Evolutionary conservation across 2,329 filamentous ascomycete genomes (phyloP).

Genomic region (Penicillium nordicum): DNA sequence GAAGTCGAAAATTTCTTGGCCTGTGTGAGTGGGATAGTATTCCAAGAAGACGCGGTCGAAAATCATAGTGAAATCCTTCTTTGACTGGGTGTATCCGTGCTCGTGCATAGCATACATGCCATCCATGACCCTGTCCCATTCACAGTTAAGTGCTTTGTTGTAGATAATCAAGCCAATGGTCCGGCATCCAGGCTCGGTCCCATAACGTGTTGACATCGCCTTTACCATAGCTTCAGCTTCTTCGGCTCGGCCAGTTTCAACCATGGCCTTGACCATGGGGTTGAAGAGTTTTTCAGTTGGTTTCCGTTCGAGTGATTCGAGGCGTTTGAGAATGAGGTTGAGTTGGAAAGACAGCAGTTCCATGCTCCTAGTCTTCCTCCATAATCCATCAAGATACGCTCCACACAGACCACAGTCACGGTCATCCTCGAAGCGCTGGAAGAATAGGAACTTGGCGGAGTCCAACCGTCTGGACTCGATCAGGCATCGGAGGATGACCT

Average conservation of each 20-base stretch:
- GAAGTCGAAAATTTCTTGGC: conserved; percentile 34
- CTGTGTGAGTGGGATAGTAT: conserved; percentile 39
- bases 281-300: conserved; percentile 41
- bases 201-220: conserved; percentile 34
- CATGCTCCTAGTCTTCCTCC: conserved; percentile 40
- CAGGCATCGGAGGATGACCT: conserved; percentile 36
- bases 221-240: conserved; percentile 36
- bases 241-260: conserved; percentile 36
- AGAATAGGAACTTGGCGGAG: conserved; percentile 37
- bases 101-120: conserved; percentile 39
- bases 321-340: conserved; percentile 26
- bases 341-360: conserved; percentile 36
- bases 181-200: conserved; percentile 30
- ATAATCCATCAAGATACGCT: conserved; percentile 37
- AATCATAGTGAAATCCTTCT: conserved; percentile 29
- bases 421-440: conserved; percentile 33
- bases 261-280: conserved; percentile 39
- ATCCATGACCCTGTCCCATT: conserved; percentile 41
- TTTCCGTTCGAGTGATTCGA: conserved; percentile 29
- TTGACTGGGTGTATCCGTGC: conserved; percentile 28
- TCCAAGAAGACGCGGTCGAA: conserved; percentile 44
- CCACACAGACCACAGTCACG: conserved; percentile 35
- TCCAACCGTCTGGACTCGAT: conserved; percentile 38
- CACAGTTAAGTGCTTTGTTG: conserved; percentile 35
- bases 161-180: conserved; percentile 39